Evolutionary conservation across 2,329 filamentous ascomycete genomes (phyloP), one percentile per base, ranked within the genome.

Genomic region (Eurotiales sp.): DNA sequence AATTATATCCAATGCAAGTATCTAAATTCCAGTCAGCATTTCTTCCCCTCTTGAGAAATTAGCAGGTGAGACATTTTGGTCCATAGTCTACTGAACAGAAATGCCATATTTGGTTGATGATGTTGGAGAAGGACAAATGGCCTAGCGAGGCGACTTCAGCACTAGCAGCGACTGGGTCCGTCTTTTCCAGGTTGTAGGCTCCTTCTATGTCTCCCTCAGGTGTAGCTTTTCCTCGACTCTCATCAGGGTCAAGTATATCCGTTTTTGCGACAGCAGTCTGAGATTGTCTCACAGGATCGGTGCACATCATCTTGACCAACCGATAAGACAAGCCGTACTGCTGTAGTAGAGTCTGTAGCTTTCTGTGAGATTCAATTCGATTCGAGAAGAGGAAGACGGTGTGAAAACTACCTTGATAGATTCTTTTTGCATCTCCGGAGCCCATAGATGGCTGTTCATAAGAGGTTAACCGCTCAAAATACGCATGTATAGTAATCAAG

Each of bases 41-140:
- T 12, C 15, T 5, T 10, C 22, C 27, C 8, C n/a, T 19, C 47
- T 19, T 22, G 7, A 10, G 46, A 40, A 10, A n/a, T n/a, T n/a
- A n/a, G n/a, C 42, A 15, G 10, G 15, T 64, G 74, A 60, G 70
- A 83, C 85, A 88, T 64, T 75, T 77, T 14, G 76, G 70, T 0
- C 85, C 86, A 64, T 85, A 80, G 59, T 90, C 87, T 12, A 88
- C 79, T 0, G 85, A 86, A 12, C 83, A 85, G 65, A 87, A 90
- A 64, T 89, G 86, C 75, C 86, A 86, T n/a, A 88, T 84, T 50
- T 85, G 79, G 55, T 87, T 78, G 5, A 86, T 80, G 37, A 89
- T 76, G 25, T 81, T 72, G 45, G 81, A 79, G 51, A 82, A 77
- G 2, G 78, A 78, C 4, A 78, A 60, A 29, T 61, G 60, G 40